Evolutionary conservation across 148 eudicot genomes (phyloP).

Genomic region (Camellia japonica): DNA sequence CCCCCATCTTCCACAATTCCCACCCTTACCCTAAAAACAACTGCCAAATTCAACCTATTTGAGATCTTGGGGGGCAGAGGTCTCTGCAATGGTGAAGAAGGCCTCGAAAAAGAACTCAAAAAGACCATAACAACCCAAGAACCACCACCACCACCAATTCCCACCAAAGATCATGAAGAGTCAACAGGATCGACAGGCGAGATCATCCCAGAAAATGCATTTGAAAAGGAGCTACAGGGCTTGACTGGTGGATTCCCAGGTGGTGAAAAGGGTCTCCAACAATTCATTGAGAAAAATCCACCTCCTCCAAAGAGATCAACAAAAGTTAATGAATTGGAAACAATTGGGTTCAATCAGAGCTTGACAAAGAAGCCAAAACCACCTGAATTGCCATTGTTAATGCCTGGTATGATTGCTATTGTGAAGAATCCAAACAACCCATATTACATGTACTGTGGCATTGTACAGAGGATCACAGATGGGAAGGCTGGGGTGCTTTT

Average conservation of each 20-base stretch:
- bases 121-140: constrained; percentile 22
- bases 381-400: constrained; percentile 67
- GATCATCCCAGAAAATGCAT: constrained; percentile 42
- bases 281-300: constrained; percentile 73
- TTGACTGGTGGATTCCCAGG: constrained; percentile 92
- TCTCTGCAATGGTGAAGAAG: constrained; percentile 79
- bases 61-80: constrained; percentile 89
- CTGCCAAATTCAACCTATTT: constrained; percentile 63
- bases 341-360: constrained; percentile 26
- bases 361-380: constrained; percentile 50
- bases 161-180: constrained; percentile 21
- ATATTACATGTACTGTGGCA: constrained; percentile 73
- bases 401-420: constrained; percentile 87
- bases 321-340: constrained; percentile 1
- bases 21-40: constrained; percentile 15
- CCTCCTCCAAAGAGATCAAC: constrained; percentile 28
- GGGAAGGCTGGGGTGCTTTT: constrained; percentile 85
- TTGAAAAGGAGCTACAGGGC: constrained; percentile 76
- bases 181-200: constrained; percentile 15
- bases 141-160: constrained; percentile 22
- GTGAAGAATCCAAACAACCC: constrained; percentile 76
- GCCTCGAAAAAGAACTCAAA: constrained; percentile 61
- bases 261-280: constrained; percentile 75
- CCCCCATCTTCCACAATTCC: constrained; percentile 21
- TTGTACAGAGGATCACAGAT: constrained; percentile 89